Base-by-base conservation (phyloP, 352 stramenopile species). In the Globisporangium orthogonon region DNA sequence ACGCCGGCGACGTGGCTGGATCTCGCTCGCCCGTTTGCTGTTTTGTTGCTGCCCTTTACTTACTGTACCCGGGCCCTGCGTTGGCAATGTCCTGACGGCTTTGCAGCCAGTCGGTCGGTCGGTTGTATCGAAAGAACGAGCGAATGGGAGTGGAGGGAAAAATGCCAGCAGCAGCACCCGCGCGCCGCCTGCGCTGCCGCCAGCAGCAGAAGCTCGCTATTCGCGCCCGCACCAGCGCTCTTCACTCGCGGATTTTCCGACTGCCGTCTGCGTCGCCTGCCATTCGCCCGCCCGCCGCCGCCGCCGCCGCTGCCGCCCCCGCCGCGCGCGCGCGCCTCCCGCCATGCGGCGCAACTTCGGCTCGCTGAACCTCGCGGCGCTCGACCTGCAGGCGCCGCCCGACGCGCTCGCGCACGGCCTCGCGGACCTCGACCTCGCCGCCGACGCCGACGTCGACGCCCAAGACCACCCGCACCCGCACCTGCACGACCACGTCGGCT, bases 271-370 rank as follows among this genome's bases (percentile, higher is more conserved):
- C 43, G 43, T 28, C 43, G 18, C 43, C 43, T 49, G 44, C 44
- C 44, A 49, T 49, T 28, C 7, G 18, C 23, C 28, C 44, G 44
- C 28, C 44, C 44, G 44, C 44, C 44, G 44, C 44, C 23, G 23
- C 23, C 37, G 14, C 10, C 9, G 7, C n/a, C n/a, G 40, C 40
- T 45, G 37, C 37, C 37, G 37, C n/a, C 44, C 17, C 44, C 44
- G 23, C 5, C 44, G 10, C 44, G 9, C 23, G n/a, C 44, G 13
- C 18, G n/a, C 40, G 40, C 40, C 56, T 50, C 41, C 50, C 54
- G 55, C 23, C 58, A 83, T 83, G 73, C 66, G 73, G 51, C 73
- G 73, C 45, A 83, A 83, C 62, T 83, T 71, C 53, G 73, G 73
- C 55, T 83, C 73, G 31, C 64, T 80, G 31, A 71, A 83, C 55